phyloP scores from a whole-genome alignment of 1,284 basidiomycete genomes.

The Pseudozyma thailandica region DNA sequence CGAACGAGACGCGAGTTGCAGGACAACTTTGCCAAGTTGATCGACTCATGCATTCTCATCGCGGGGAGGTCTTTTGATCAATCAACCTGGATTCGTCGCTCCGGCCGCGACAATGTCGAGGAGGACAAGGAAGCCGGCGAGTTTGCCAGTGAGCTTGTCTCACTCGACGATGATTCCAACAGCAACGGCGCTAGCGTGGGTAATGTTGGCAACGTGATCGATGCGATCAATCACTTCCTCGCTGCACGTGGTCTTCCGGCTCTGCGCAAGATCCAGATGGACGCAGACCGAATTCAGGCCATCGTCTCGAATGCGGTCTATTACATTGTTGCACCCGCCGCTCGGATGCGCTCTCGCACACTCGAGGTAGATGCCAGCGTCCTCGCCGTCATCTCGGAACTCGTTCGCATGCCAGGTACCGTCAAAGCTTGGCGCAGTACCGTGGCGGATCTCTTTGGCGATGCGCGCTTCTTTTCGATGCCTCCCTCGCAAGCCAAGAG shows the following conservation, averaged over 20 bases:
- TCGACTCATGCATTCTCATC: constrained; percentile 81
- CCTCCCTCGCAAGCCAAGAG: constrained; percentile 72
- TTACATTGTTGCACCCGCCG: constrained; percentile 82
- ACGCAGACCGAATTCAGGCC: constrained; percentile 82
- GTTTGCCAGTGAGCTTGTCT: constrained; percentile 20
- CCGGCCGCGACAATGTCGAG: constrained; percentile 73
- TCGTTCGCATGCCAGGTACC: constrained; percentile 81
- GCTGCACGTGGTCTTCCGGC: constrained; percentile 78
- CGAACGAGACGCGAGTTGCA: constrained; percentile 89
- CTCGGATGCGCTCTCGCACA: constrained; percentile 72
- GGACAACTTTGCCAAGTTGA: constrained; percentile 85
- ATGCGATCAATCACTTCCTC: constrained; percentile 78
- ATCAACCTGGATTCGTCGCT: constrained; percentile 80
- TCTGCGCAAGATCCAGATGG: constrained; percentile 82
- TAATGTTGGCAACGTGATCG: constrained; percentile 20
- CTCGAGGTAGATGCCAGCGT: constrained; percentile 71
- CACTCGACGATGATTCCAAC: constrained; percentile 14
- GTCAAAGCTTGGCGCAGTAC: constrained; percentile 85
- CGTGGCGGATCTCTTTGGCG: constrained; percentile 83
- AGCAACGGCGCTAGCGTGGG: not conserved
- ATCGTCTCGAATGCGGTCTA: constrained; percentile 86
- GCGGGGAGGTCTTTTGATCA: constrained; percentile 80
- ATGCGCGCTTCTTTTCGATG: constrained; percentile 86
- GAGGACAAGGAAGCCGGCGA: constrained; percentile 40
- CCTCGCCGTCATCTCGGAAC: constrained; percentile 75